Conservation (phyloP, 2,329 filamentous ascomycete species). For the Rutstroemia sydowiana region DNA sequence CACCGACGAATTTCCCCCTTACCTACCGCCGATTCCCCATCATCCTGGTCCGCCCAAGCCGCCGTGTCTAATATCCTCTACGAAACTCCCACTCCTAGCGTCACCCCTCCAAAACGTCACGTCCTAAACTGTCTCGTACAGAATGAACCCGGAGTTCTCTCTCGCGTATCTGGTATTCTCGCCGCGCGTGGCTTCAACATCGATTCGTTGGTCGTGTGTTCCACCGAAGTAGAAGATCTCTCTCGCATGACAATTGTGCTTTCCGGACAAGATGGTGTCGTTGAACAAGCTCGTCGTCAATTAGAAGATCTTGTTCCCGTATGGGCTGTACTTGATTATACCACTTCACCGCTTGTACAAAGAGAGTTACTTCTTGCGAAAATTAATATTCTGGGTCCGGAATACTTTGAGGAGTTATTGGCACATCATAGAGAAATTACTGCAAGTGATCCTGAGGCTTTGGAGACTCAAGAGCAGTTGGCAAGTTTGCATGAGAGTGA, state of each 20-base stretch:
- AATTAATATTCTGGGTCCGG: slow-evolving; percentile 90
- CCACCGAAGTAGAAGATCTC: slow-evolving; percentile 92
- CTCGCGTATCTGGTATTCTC: slow-evolving; percentile 90
- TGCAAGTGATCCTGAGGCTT: slow-evolving; percentile 30
- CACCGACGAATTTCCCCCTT: slow-evolving; percentile 83
- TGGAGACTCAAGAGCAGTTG: slow-evolving; percentile 34
- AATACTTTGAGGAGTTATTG: slow-evolving; percentile 96
- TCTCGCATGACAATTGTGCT: slow-evolving; percentile 99
- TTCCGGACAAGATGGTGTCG: slow-evolving; percentile 90
- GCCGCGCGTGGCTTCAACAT: slow-evolving; percentile 98
- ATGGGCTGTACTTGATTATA: slow-evolving; percentile 98
- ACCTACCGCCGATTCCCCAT: slow-evolving; percentile 67
- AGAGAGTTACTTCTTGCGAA: slow-evolving; percentile 92
- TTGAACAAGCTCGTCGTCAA: slow-evolving; percentile 93
- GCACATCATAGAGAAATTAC: slow-evolving; percentile 92
- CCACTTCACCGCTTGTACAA: slow-evolving; percentile 84
- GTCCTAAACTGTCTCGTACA: slow-evolving; percentile 97
- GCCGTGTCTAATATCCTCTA: slow-evolving; percentile 98
- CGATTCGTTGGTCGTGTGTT: slow-evolving; percentile 94
- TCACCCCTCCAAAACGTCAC: slow-evolving; percentile 82
- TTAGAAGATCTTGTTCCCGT: slow-evolving; percentile 95
- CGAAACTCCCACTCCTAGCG: slow-evolving; percentile 83
- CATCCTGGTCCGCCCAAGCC: slow-evolving; percentile 82
- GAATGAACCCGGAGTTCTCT: slow-evolving; percentile 96
- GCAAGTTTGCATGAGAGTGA: slow-evolving; percentile 20